A percentile compares a stretch with the other conserved stretches of the same genome.
Evolutionary conservation across 106 monocot species (phyloP).

Genomic region (Vanilla planifolia): DNA sequence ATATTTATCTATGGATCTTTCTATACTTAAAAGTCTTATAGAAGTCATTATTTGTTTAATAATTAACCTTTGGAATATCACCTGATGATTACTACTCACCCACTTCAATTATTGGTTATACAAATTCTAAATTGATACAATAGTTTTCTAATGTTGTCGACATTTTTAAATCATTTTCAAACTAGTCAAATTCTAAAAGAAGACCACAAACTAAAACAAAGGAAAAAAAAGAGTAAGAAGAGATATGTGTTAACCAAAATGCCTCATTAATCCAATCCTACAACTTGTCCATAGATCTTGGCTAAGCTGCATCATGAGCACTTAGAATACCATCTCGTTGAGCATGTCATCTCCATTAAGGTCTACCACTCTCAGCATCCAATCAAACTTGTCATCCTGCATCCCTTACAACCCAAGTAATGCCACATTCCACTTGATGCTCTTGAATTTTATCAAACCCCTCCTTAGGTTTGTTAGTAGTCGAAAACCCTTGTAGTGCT

Average conservation of each 20-base stretch:
- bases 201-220: constrained; percentile 1
- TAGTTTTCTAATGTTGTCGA: too few relatives aligned
- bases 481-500: background rate
- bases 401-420: background rate
- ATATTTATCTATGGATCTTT: too few relatives aligned
- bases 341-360: background rate
- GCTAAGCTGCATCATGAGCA: background rate
- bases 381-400: background rate
- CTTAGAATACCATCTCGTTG: background rate
- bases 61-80: too few relatives aligned
- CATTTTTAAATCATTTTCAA: too few relatives aligned
- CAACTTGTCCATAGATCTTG: background rate
- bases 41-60: too few relatives aligned
- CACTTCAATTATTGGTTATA: too few relatives aligned
- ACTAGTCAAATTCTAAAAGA: too few relatives aligned
- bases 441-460: background rate
- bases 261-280: background rate
- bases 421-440: background rate
- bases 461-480: background rate
- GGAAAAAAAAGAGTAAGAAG: background rate
- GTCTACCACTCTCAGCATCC: background rate
- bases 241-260: background rate
- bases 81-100: too few relatives aligned
- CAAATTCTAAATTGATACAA: too few relatives aligned
- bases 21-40: too few relatives aligned